phyloP scores from a whole-genome alignment of 2,329 filamentous ascomycete species.

The Fusarium lateritium region DNA sequence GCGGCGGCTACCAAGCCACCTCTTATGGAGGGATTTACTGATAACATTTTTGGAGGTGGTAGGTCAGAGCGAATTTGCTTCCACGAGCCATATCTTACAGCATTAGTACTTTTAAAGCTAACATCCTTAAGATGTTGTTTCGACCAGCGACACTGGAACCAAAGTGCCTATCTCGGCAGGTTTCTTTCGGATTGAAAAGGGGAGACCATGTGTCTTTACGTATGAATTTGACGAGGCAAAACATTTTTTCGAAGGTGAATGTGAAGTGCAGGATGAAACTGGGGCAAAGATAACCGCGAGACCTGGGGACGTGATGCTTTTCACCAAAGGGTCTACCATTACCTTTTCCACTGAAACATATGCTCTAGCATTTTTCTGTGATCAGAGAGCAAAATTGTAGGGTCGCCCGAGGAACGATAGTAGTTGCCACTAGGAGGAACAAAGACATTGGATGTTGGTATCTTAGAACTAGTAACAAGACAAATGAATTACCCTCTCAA shows the following conservation, averaged over 20 bases:
- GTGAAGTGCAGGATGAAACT: conserved; percentile 9
- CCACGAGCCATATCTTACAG: too few relatives aligned
- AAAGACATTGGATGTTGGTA: background rate
- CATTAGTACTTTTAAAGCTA: background rate
- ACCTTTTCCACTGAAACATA: conserved; percentile 13
- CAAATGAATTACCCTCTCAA: too few relatives aligned
- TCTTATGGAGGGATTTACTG: background rate
- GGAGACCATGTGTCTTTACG: conserved; percentile 1
- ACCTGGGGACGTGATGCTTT: conserved; percentile 15
- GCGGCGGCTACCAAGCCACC: conserved; percentile 8
- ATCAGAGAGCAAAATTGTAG: conserved; percentile 22
- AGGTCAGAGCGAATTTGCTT: background rate
- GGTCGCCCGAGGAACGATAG: fast-evolving
- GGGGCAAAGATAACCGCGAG: conserved; percentile 1
- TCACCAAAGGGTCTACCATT: conserved; percentile 14
- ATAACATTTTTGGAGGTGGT: conserved; percentile 7
- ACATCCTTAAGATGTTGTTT: conserved; percentile 7
- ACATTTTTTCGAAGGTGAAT: conserved; percentile 12
- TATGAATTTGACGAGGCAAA: conserved; percentile 26
- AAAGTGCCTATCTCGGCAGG: conserved; percentile 15
- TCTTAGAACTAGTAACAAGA: too few relatives aligned
- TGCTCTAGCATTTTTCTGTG: conserved; percentile 17
- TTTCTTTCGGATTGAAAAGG: conserved; percentile 25
- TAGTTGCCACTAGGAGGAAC: too few relatives aligned
- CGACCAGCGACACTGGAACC: conserved; percentile 5